phyloP scores from a whole-genome alignment of 441 rosid species.

The Syzygium malaccense region DNA sequence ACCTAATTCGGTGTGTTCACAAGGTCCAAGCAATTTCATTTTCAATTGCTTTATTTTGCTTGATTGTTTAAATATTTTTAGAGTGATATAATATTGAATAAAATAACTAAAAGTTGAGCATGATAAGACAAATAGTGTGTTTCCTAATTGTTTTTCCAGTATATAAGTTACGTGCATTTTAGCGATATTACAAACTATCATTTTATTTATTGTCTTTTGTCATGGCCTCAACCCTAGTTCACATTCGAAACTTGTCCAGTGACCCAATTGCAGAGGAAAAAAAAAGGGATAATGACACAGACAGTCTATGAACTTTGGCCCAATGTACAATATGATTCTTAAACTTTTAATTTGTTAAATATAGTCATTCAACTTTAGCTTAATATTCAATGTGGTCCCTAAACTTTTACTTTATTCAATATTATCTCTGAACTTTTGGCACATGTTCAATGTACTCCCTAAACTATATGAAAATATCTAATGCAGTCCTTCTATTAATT shows the following conservation, averaged over 20 bases:
- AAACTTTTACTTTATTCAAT: too few relatives aligned
- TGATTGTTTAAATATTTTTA: background rate
- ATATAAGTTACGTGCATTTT: background rate
- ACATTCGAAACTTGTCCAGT: background rate
- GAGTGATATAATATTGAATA: background rate
- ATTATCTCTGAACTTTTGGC: too few relatives aligned
- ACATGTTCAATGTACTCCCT: too few relatives aligned
- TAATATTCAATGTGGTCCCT: too few relatives aligned
- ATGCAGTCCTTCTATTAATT: too few relatives aligned
- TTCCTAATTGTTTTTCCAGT: background rate
- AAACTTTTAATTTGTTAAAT: too few relatives aligned
- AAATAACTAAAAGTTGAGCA: background rate
- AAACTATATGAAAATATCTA: too few relatives aligned
- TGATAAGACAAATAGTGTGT: background rate
- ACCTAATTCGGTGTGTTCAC: background rate
- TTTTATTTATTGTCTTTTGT: background rate
- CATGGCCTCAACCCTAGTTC: background rate
- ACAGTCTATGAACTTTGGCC: too few relatives aligned
- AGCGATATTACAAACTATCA: background rate
- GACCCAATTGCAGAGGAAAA: background rate
- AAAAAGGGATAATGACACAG: background rate
- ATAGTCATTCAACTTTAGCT: too few relatives aligned
- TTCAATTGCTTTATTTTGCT: background rate
- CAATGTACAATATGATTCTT: too few relatives aligned
- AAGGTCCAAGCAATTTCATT: background rate